Evolutionary conservation across 1,284 basidiomycete genomes (phyloP), one percentile per base, ranked within the genome.

Genomic region (Anthracocystis panici-leucophaei): DNA sequence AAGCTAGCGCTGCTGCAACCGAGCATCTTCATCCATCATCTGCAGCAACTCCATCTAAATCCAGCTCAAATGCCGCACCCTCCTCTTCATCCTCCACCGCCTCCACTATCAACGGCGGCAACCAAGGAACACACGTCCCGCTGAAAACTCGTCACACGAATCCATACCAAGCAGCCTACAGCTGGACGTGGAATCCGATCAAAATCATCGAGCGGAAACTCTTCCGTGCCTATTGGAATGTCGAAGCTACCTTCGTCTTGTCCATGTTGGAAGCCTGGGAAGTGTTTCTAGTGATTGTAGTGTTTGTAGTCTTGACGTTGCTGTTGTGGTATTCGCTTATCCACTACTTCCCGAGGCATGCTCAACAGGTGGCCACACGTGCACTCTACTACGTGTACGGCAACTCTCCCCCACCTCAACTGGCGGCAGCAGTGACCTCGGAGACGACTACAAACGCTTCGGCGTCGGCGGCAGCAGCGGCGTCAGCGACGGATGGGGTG

Each of bases 191-290:
- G 69, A 72, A 76, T 31, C 74, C 74, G n/a, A 61, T 72, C 65
- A 55, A 50, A 31, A 21, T 72, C 44, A 62, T 72, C 59, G 69
- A 76, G 45, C 74, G 74, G n/a, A 65, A 62, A 14, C 52, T 76
- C 21, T 76, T 76, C 38, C 61, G 65, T 16, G 35, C 62, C 44
- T 69, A 77, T 46, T 70, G 67, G 64, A 65, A 74, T 51, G 45
- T 77, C 27, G 64, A 63, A 35, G 63, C 57, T 18, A 71, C 71
- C 18, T 77, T 67, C 41, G 71, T 68, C 14, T 62, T 77, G 6
- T 65, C 65, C 42, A 74, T 74, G 71, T 56, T 77, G 29, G 75
- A 77, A 64, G 65, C 67, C 1, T 77, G 75, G 75, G 75, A 77
- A 35, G 64, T 74, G 1, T 61, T 70, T 21, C 56, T 77, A 25